phyloP scores from a whole-genome alignment of 2,329 filamentous ascomycete species.

The Neonectria sp. region DNA sequence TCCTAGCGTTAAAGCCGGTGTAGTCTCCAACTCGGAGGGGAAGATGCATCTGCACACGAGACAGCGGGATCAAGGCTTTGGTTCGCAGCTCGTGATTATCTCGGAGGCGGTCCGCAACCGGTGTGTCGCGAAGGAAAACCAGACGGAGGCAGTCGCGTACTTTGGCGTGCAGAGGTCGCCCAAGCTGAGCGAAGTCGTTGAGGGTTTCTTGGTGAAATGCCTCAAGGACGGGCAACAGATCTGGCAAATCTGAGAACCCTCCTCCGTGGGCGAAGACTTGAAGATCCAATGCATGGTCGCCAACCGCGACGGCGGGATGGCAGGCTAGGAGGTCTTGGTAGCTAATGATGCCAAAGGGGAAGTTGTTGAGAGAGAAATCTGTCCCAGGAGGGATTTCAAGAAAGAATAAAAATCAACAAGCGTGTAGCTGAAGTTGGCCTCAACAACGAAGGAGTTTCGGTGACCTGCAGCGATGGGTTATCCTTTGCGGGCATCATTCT shows the following conservation, averaged over 20 bases:
- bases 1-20: slow-evolving; percentile 86
- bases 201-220: not conserved
- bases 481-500: no score
- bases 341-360: slow-evolving; percentile 2
- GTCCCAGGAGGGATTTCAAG: not conserved
- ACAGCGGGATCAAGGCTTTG: not conserved
- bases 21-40: slow-evolving; percentile 86
- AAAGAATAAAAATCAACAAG: no score
- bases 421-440: no score
- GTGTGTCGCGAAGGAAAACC: not conserved
- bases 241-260: not conserved
- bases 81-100: not conserved
- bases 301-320: not conserved
- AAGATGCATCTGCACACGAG: slow-evolving; percentile 67
- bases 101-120: not conserved
- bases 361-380: not conserved
- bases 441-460: no score
- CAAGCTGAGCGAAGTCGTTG: not conserved
- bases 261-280: not conserved
- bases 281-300: not conserved
- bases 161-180: not conserved
- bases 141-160: not conserved
- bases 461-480: no score
- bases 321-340: not conserved
- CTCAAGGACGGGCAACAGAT: not conserved